phyloP scores from a whole-genome alignment of 345 rosid species.

The Gossypium ekmanianum region DNA sequence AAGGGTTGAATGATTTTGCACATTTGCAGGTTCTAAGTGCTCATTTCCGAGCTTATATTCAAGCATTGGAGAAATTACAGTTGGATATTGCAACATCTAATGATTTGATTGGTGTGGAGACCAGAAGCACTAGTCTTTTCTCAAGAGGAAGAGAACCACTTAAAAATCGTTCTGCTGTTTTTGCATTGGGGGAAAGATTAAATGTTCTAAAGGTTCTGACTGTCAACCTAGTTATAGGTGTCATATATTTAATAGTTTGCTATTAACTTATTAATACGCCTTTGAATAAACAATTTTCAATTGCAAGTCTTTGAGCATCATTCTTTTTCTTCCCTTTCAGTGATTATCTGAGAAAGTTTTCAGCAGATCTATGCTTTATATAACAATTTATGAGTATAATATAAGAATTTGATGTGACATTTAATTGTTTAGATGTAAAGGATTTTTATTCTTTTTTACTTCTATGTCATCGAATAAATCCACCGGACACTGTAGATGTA shows the following conservation, averaged over 20 bases:
- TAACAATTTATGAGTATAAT: background rate
- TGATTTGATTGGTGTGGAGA: constrained; percentile 95
- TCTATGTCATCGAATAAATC: background rate
- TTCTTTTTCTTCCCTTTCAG: background rate
- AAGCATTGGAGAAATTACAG: constrained; percentile 90
- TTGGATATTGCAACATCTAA: constrained; percentile 89
- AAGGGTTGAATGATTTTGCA: constrained; percentile 8
- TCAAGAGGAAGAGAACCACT: constrained; percentile 81
- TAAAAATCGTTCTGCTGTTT: constrained; percentile 92
- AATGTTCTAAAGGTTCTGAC: constrained; percentile 72
- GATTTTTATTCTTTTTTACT: background rate
- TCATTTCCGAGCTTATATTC: constrained; percentile 95
- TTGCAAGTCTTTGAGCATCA: constrained; percentile 9
- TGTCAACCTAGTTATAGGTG: background rate
- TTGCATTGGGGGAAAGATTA: constrained; percentile 90
- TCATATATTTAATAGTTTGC: background rate
- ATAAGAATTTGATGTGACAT: background rate
- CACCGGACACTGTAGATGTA: background rate
- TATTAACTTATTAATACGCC: background rate
- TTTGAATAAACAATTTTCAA: background rate
- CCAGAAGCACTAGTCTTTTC: constrained; percentile 80
- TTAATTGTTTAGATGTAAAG: background rate
- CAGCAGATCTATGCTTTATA: background rate
- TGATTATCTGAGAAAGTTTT: constrained; percentile 1
- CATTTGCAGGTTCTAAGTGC: constrained; percentile 88